These are phyloP conservation scores for Suillus hirtellus DNA, from an alignment of 768 basidiomycete genomes.

Conservation along the genomic window DNA sequence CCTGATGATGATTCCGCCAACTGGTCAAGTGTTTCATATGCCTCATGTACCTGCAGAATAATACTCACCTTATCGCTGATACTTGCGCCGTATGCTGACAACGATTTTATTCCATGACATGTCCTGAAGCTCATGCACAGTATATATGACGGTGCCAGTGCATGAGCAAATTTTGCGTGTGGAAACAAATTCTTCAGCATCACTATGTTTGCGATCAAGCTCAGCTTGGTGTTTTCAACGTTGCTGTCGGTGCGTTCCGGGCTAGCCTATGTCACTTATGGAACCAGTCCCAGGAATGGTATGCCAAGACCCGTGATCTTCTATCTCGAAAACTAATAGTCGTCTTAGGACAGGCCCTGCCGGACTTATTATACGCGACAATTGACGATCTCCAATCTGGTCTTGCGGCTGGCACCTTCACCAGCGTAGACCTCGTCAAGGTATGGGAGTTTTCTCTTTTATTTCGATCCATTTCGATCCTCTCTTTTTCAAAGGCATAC, in stretches of 20 bases:
- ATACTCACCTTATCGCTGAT: constrained; percentile 6
- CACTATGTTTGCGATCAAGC: not conserved
- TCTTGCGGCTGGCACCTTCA: constrained; percentile 3
- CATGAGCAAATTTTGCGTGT: not conserved
- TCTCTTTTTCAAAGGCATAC: constrained; percentile 4
- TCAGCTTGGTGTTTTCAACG: not conserved
- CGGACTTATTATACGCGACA: constrained; percentile 4
- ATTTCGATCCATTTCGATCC: not conserved
- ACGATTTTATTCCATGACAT: too few species aligned
- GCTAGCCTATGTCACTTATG: not conserved
- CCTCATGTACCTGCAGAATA: constrained; percentile 4
- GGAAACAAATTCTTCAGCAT: not conserved
- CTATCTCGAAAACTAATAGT: not conserved
- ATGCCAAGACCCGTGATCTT: not conserved
- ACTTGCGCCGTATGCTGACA: constrained; percentile 2
- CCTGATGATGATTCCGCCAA: not conserved
- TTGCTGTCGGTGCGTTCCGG: constrained; percentile 3
- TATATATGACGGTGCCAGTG: not conserved
- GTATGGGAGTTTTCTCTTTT: not conserved
- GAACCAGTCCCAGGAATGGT: constrained; percentile 7
- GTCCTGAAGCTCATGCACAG: not conserved
- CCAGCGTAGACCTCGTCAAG: constrained; percentile 2
- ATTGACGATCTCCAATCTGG: constrained; percentile 6
- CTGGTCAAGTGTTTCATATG: not conserved
- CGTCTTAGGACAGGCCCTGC: constrained; percentile 2